Conservation (phyloP, 345 rosid species). For the Lepidium didymum region DNA sequence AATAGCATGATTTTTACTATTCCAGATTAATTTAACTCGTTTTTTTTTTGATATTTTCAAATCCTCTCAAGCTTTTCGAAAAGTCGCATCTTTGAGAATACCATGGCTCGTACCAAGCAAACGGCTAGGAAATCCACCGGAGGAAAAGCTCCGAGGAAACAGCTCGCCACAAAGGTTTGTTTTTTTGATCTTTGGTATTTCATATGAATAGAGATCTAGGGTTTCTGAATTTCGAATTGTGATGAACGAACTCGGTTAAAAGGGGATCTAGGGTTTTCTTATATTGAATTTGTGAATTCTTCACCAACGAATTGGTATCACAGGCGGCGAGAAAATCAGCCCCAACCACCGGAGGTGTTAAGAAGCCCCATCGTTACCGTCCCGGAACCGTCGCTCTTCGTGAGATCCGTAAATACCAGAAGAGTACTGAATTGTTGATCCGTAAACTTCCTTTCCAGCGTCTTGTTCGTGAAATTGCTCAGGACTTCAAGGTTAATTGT, state of each 20-base stretch:
- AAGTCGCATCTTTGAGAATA: not conserved
- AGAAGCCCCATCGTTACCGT: constrained; percentile 56
- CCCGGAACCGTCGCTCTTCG: constrained; percentile 59
- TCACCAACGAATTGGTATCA: not conserved
- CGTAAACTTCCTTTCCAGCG: constrained; percentile 50
- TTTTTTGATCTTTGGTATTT: not conserved
- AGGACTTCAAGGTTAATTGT: constrained; percentile 43
- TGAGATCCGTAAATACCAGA: constrained; percentile 45
- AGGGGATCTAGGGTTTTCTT: not conserved
- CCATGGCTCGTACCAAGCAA: constrained; percentile 64
- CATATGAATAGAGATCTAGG: not conserved
- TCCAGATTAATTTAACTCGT: not conserved
- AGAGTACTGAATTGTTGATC: constrained; percentile 50
- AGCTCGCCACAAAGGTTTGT: constrained; percentile 52
- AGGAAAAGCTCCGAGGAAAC: constrained; percentile 58
- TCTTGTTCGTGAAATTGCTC: constrained; percentile 58
- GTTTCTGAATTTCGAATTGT: not conserved
- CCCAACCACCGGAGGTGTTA: constrained; percentile 57
- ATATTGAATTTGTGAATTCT: not conserved
- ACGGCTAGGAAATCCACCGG: constrained; percentile 60
- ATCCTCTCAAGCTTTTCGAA: not conserved
- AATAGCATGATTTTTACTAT: not conserved
- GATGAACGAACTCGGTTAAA: not conserved
- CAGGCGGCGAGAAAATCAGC: constrained; percentile 62
- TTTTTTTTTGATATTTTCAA: not conserved